phyloP scores from a whole-genome alignment of 176 grass and related monocot genomes.

The Zizania latifolia region DNA sequence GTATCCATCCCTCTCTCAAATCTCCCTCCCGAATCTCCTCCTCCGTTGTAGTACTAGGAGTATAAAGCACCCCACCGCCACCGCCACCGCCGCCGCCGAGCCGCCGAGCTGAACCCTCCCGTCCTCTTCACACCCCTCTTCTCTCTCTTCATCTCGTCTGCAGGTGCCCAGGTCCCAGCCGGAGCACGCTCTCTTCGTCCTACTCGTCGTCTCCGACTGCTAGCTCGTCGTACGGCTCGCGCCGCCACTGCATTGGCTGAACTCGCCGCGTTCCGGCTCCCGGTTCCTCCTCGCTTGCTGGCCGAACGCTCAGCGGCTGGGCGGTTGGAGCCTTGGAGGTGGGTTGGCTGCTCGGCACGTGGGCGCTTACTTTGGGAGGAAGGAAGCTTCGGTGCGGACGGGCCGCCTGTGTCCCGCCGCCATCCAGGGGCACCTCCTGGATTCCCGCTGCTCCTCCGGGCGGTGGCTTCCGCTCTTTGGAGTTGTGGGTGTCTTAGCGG shows the following conservation, averaged over 20 bases:
- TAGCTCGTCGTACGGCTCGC: background rate
- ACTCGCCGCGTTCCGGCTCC: background rate
- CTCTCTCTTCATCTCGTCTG: background rate
- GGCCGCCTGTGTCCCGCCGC: background rate
- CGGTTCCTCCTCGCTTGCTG: background rate
- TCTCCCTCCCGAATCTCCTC: constrained; percentile 25
- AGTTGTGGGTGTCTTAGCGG: no score
- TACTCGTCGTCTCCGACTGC: background rate
- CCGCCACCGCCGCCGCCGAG: background rate
- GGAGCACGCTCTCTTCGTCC: background rate
- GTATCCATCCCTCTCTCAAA: constrained; percentile 18
- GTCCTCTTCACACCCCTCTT: background rate
- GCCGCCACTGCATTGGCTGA: constrained; percentile 9
- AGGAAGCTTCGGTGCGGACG: constrained; percentile 36
- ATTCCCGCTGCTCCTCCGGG: background rate
- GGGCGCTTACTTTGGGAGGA: constrained; percentile 22
- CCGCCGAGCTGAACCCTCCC: background rate
- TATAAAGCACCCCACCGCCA: background rate
- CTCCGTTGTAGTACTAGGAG: no score
- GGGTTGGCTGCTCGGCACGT: background rate
- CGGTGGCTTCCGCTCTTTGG: no score
- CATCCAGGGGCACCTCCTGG: background rate
- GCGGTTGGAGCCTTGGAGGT: background rate
- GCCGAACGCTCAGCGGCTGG: background rate
- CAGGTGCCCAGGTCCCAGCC: background rate